Evolutionary conservation across 768 basidiomycete genomes (phyloP), one percentile per base, ranked within the genome.

Genomic region (Paxillus rubicundulus): DNA sequence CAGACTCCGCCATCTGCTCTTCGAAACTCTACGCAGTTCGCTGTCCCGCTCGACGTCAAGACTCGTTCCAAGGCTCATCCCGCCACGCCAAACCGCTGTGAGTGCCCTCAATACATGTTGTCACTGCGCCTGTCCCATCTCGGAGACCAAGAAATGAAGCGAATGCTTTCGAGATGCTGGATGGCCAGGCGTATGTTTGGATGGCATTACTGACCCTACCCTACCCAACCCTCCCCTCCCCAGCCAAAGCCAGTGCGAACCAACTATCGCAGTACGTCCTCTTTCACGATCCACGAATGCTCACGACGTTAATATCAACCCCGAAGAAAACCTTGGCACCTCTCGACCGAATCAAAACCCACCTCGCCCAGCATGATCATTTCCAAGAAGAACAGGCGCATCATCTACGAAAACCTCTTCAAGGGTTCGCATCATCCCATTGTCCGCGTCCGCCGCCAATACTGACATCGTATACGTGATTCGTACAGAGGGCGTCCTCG

Each of bases 381-480:
- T 73, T 80, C 91, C 68, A 99, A 99, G 82, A 70, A 87, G 74
- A 91, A 98, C 83, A 82, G 87, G 77, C 90, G 92, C 69, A 73
- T 82, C 72, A 98, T 99, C 82, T 99, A 97, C 81, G 95, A 99
- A 78, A 89, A 89, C 81, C 94, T 99, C 82, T 99, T 99, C 91
- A 97, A 97, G 79, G 94, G 93, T 94, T 61, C 60, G 86, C 32
- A n/a, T 36, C 30, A 1, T 16, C 28, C 3, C 10, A n/a, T 41
- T 10, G 34, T 53, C 13, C 37, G 9, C 7, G 21, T 13, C 28
- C 13, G 10, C 13, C 18, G 20, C 12, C 37, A 2, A 5, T 8
- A 39, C 55, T 59, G 10, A 61, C 14, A 10, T 37, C 24, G 27
- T 1, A n/a, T n/a, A 3, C 28, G 6, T 43, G 20, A 47, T 20